Conservation (phyloP, 768 basidiomycete genomes). For the Kwoniella dejecticola region DNA sequence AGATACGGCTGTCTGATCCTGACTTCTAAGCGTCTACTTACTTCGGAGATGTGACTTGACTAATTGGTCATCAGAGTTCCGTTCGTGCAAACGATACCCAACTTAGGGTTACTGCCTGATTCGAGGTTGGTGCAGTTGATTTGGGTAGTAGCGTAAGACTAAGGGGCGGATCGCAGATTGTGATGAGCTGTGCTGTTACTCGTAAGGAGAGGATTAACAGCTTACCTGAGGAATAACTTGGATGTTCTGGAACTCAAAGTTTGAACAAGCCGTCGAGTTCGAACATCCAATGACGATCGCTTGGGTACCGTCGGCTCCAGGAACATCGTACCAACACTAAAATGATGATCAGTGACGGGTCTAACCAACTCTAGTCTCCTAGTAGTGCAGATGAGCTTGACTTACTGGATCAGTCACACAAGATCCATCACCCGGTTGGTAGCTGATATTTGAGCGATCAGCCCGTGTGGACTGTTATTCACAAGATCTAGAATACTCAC, state of each 20-base stretch:
- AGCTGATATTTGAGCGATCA: slow-evolving; percentile 4
- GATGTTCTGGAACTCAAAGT: slow-evolving; percentile 35
- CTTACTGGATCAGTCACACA: slow-evolving; percentile 35
- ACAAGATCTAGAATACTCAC: slow-evolving; percentile 3
- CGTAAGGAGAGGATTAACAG: neutral
- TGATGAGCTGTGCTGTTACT: neutral
- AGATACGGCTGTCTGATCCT: no score
- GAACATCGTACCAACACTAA: slow-evolving; percentile 41
- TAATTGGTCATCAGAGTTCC: slow-evolving; percentile 26
- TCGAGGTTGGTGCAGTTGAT: slow-evolving; percentile 33
- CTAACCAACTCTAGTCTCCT: no score
- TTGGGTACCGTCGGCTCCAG: slow-evolving; percentile 38
- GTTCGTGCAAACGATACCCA: slow-evolving; percentile 38
- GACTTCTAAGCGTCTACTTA: no score
- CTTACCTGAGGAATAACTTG: slow-evolving; percentile 34
- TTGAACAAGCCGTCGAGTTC: slow-evolving; percentile 30
- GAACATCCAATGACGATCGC: slow-evolving; percentile 33
- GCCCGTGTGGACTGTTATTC: neutral
- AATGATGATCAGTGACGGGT: neutral
- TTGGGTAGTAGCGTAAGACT: slow-evolving; percentile 19
- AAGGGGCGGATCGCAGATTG: neutral
- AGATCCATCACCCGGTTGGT: slow-evolving; percentile 36
- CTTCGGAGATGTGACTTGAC: neutral
- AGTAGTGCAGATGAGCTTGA: neutral
- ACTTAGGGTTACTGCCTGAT: slow-evolving; percentile 33